Evolutionary conservation across 352 stramenopile genomes (phyloP), one percentile per base, ranked within the genome.

Genomic region (Globisporangium camurandrum): DNA sequence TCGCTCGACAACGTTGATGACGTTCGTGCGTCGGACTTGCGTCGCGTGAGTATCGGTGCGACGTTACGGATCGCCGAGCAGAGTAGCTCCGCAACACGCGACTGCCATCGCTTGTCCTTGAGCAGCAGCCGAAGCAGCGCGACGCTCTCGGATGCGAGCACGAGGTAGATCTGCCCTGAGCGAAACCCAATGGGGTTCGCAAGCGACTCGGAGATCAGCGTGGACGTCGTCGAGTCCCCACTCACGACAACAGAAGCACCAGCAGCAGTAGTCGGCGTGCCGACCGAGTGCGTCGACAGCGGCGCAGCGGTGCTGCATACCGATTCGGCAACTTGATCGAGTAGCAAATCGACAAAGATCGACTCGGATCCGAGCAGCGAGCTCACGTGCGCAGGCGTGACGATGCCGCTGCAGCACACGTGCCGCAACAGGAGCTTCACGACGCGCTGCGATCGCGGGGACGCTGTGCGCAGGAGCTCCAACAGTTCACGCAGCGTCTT

Each of bases 291-390:
- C 7, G 69, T 75, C 19, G 73, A 54, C 59, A 88, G 65, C 10
- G 81, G 75, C 37, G 81, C 71, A 19, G 74, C 73, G 10, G 78
- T 88, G 36, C 78, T 90, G 51, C 78, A 92, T 17, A 95, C 73
- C 0, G 84, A 91, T 36, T 95, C 84, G 6, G 84, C 79, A 12
- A 95, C 82, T 72, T 92, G 84, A 61, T 95, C 79, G 1, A 95
- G 66, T 45, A 95, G 41, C 9, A 92, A 50, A 56, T 95, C 84
- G n/a, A 92, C 69, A 12, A 95, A 56, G 11, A 93, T 70, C 2
- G 79, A 85, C 34, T 92, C 81, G 0, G 79, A 91, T 1, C 84
- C 84, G 44, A 90, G 79, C 8, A 95, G 69, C 9, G 68, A 62
- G 33, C 71, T 75, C 10, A 95, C 75, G 36, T 87, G 66, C 26